Evolutionary conservation across 352 stramenopile species (phyloP).

Genomic region (Globisporangium yorkense): DNA sequence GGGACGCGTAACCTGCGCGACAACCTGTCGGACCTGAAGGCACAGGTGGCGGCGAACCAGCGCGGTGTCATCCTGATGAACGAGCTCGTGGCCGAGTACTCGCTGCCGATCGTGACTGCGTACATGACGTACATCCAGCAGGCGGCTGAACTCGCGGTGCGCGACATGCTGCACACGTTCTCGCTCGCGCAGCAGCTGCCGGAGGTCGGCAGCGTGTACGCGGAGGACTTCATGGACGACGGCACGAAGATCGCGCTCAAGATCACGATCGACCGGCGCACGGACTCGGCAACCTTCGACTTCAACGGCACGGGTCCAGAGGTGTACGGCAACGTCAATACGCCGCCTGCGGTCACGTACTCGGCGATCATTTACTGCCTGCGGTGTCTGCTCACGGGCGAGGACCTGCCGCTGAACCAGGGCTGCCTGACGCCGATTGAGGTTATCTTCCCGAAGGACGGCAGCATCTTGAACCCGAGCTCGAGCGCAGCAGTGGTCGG

Average conservation of each 20-base stretch:
- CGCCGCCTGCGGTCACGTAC: conserved; percentile 96
- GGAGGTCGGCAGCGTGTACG: conserved; percentile 83
- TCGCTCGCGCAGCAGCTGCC: conserved; percentile 69
- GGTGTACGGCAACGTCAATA: conserved; percentile 98
- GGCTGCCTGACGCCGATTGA: conserved; percentile 95
- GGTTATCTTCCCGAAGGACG: conserved; percentile 91
- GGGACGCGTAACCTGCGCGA: conserved; percentile 96
- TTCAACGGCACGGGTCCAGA: conserved; percentile 97
- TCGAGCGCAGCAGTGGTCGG: conserved; percentile 94
- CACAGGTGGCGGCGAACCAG: conserved; percentile 98
- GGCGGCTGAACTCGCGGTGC: conserved; percentile 93
- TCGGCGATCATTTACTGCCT: conserved; percentile 99
- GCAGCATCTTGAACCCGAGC: conserved; percentile 95
- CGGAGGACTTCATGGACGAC: conserved; percentile 99
- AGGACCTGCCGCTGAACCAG: conserved; percentile 97
- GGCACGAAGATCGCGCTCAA: conserved; percentile 95
- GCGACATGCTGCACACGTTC: conserved; percentile 94
- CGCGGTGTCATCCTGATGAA: conserved; percentile 94
- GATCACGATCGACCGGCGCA: conserved; percentile 93
- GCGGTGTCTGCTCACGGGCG: conserved; percentile 89
- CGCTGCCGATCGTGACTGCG: conserved; percentile 90
- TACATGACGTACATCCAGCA: conserved; percentile 99
- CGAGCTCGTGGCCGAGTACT: conserved; percentile 94
- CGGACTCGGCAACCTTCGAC: conserved; percentile 93
- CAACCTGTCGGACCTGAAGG: conserved; percentile 96